Base-by-base conservation (phyloP, 2,329 filamentous ascomycete genomes). In the Aurifilum marmelostoma region DNA sequence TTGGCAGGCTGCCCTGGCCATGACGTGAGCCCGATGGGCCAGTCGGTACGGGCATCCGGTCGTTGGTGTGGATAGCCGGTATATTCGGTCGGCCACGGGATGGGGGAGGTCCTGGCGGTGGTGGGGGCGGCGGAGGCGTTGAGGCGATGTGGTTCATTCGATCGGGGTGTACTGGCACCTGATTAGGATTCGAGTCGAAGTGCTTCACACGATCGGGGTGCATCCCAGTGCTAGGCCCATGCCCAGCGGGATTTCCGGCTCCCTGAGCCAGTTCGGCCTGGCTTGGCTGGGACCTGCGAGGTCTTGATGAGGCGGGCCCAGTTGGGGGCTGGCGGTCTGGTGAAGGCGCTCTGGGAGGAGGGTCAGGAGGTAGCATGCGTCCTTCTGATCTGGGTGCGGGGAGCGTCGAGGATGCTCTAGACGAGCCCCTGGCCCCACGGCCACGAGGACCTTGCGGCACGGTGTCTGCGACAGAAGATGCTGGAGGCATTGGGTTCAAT, bases 401-500 rank as follows among this genome's bases (percentile, higher is more conserved):
- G 56, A 80, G 81, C 75, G 64, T 79, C 75, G 70, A 75, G 41
- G 69, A 75, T 71, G 70, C 65, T 47, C 76, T 72, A 74, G 32
- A 75, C 73, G 56, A 79, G 76, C 74, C 75, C 63, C 77, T 76
- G 4, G 84, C 81, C 59, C 78, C 75, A 60, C 78, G 77, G 73
- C 79, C 82, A 70, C 84, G 83, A 21, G 88, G 87, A 1, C 86
- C 88, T n/a, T 84, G 84, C 3, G 87, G 87, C 54, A 85, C 77
- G 54, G 34, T 80, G 77, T 77, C 82, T 37, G 75, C 74, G 37
- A 82, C 77, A 32, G 81, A 80, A 62, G 83, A 80, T 41, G 82
- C 77, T 32, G 81, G 80, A 63, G 83, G 80, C 63, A 85, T 82
- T 1, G 84, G 79, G 71, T 87, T 89, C 62, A 91, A 80, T 2